Conservation (phyloP, 2,329 filamentous ascomycete species). For the Microdochium paspali region DNA sequence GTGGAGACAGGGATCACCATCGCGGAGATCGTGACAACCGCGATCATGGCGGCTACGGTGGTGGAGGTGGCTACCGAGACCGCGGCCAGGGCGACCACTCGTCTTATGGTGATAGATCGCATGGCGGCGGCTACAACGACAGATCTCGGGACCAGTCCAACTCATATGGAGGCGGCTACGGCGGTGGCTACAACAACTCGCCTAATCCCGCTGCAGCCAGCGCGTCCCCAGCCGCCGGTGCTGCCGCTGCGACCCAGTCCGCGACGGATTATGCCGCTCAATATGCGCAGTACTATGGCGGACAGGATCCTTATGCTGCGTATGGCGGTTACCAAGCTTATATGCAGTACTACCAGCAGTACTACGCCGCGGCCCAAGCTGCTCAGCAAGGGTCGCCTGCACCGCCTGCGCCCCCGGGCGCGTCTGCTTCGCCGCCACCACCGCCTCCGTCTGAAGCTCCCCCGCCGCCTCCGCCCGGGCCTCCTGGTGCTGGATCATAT, state of each 20-base stretch:
- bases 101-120: constrained; percentile 23
- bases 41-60: constrained; percentile 25
- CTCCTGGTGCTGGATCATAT: constrained; percentile 32
- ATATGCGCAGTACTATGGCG: constrained; percentile 74
- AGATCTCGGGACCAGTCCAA: constrained; percentile 21
- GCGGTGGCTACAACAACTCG: constrained; percentile 26
- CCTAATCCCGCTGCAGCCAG: constrained; percentile 31
- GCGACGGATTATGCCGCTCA: constrained; percentile 62
- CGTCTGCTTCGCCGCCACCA: constrained; percentile 40
- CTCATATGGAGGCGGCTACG: constrained; percentile 20
- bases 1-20: constrained; percentile 8
- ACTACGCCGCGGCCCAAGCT: constrained; percentile 47
- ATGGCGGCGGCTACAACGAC: constrained; percentile 24
- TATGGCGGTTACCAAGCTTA: constrained; percentile 83
- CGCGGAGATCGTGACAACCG: constrained; percentile 5
- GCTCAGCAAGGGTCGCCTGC: constrained; percentile 34
- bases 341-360: constrained; percentile 66
- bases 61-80: constrained; percentile 29
- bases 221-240: constrained; percentile 13
- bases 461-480: constrained; percentile 49
- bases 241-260: neutral
- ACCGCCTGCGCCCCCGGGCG: constrained; percentile 31
- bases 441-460: constrained; percentile 53
- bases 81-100: constrained; percentile 24
- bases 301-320: constrained; percentile 74